A percentile compares a stretch with the other conserved stretches of the same genome.
Evolutionary conservation across 306 rosid species (phyloP).

Genomic region (Hippophae gyantsensis): DNA sequence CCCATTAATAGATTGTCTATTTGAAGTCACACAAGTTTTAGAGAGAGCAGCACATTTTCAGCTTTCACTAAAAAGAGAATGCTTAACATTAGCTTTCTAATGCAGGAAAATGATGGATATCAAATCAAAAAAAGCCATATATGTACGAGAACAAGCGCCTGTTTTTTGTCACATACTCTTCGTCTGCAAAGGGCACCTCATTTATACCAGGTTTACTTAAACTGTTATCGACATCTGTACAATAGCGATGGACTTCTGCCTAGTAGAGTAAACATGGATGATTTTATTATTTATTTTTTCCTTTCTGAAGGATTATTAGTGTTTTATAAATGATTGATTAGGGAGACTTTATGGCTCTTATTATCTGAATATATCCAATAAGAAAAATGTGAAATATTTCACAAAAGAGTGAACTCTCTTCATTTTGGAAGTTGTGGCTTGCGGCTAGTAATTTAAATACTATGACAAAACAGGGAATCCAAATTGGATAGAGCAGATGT

Average conservation of each 20-base stretch:
- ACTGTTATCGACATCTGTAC: neutral
- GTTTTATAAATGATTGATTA: slow-evolving; percentile 12
- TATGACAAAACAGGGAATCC: slow-evolving; percentile 31
- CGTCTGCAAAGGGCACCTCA: slow-evolving; percentile 67
- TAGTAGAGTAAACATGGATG: neutral
- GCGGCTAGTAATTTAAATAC: slow-evolving; percentile 24
- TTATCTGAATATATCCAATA: neutral
- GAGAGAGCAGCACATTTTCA: slow-evolving; percentile 8
- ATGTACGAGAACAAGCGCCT: slow-evolving; percentile 63
- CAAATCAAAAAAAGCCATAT: slow-evolving; percentile 72
- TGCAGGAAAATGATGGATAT: slow-evolving; percentile 70
- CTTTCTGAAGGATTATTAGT: neutral
- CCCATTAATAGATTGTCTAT: no score
- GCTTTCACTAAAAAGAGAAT: neutral
- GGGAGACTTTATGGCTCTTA: slow-evolving; percentile 1
- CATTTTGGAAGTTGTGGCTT: neutral
- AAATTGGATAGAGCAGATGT: slow-evolving; percentile 26
- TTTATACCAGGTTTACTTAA: slow-evolving; percentile 49
- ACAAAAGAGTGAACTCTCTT: slow-evolving; percentile 5
- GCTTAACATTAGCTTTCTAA: slow-evolving; percentile 13
- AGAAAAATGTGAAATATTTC: neutral
- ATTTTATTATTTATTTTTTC: no score
- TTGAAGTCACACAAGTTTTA: neutral
- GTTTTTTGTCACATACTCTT: slow-evolving; percentile 54
- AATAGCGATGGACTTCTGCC: neutral